Evolutionary conservation across 176 grass and related monocot species (phyloP).

Genomic region (Calamus simplicifolius): DNA sequence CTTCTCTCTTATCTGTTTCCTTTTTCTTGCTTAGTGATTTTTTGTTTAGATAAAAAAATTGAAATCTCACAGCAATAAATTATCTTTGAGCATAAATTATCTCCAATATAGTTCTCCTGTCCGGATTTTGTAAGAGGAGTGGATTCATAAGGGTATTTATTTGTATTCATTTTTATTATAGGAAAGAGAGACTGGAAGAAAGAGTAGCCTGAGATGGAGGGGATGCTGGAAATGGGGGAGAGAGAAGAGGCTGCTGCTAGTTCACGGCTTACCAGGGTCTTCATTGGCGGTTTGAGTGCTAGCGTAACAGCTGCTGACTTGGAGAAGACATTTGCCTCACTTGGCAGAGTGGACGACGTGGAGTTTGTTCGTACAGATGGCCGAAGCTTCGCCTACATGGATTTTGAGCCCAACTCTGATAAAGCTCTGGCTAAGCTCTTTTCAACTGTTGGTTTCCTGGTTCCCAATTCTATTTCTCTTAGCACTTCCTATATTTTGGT

Average conservation of each 20-base stretch:
- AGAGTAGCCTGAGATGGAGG: background rate
- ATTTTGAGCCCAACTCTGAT: constrained; percentile 66
- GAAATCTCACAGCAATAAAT: too few relatives aligned
- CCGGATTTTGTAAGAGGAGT: too few relatives aligned
- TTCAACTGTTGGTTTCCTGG: constrained; percentile 35
- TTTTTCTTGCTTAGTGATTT: too few relatives aligned
- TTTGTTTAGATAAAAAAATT: too few relatives aligned
- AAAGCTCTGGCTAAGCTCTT: constrained; percentile 77
- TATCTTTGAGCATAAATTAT: too few relatives aligned
- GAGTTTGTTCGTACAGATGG: constrained; percentile 62
- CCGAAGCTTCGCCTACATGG: constrained; percentile 72
- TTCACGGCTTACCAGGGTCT: constrained; percentile 26
- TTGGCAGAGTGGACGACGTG: constrained; percentile 40
- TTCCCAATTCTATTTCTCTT: too few relatives aligned
- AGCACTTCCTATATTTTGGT: background rate
- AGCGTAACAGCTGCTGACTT: constrained; percentile 45
- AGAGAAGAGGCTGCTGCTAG: background rate
- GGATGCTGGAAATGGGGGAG: background rate
- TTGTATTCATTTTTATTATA: too few relatives aligned
- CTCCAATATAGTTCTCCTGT: too few relatives aligned
- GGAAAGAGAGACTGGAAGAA: too few relatives aligned
- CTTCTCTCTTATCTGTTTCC: too few relatives aligned
- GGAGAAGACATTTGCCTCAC: constrained; percentile 43
- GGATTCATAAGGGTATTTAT: too few relatives aligned
- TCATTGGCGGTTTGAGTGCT: constrained; percentile 55